phyloP scores from a whole-genome alignment of 2,329 filamentous ascomycete genomes.

The Chrysoporthe deuterocubensis region DNA sequence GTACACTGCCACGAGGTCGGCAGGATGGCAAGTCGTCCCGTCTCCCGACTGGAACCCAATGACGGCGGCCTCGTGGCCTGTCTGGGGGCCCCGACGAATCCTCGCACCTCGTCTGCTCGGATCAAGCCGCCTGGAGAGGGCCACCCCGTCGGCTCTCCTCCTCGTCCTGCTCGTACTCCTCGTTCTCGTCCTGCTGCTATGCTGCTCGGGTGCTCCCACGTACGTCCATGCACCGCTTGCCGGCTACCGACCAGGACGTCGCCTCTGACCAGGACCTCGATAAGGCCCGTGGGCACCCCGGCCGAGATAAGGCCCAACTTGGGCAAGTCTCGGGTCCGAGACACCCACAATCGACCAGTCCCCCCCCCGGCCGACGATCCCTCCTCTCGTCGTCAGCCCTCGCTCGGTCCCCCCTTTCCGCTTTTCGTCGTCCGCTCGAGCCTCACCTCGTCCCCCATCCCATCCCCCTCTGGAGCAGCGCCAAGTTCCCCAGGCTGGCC shows the following conservation, averaged over 20 bases:
- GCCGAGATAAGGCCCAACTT: neutral
- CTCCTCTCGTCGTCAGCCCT: neutral
- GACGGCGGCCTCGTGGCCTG: neutral
- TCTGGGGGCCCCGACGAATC: neutral
- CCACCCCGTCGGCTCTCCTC: neutral
- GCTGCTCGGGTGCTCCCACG: neutral
- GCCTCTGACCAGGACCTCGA: neutral
- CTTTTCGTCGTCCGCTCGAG: neutral
- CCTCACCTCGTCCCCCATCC: neutral
- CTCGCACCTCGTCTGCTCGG: constrained; percentile 6
- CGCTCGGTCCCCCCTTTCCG: no score
- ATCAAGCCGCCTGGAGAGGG: neutral
- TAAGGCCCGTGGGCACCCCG: neutral
- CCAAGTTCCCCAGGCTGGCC: no score
- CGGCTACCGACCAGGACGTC: neutral
- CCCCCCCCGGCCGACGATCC: neutral
- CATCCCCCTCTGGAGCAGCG: no score
- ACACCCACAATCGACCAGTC: neutral
- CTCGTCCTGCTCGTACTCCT: no score
- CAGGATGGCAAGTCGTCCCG: neutral
- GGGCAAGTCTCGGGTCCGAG: neutral
- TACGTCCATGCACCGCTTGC: constrained; percentile 6
- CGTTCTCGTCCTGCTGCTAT: neutral
- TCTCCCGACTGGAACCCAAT: neutral
- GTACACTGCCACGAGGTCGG: constrained; percentile 5